Base-by-base conservation (phyloP, 1,139 yeast genomes). In the Yamadazyma dendronema region DNA sequence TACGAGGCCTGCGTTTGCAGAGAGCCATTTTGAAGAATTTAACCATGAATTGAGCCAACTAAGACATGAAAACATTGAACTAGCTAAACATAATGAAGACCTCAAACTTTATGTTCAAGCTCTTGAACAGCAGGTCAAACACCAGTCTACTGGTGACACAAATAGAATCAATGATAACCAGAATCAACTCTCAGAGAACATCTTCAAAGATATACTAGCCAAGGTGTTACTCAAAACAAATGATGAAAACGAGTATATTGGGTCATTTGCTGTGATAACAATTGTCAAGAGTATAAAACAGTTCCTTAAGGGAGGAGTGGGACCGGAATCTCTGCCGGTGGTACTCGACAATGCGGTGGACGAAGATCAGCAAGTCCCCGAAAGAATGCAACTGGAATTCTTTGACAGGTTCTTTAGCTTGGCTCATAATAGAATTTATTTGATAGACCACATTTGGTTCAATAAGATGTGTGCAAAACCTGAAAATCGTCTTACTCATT, bases 241-340 rank as follows among this genome's bases (percentile, higher is more conserved):
- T 11, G 51, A 44, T 14, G 34, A 41, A 8, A 31, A 36, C 4
- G 51, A 47, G 26, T 46, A 47, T 34, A 47, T 47, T 14, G 51
- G 51, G 1, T 36, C 44, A 6, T 41, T 47, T 41, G 51, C 51
- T 1, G 49, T 47, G 8, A 47, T 47, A 21, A 34, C 46, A 9
- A 44, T 47, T 11, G 50, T 47, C 6, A 36, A 46, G 26, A 44
- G 47, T 10, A 47, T 47, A 7, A 44, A 37, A 24, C 33, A 28
- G 26, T 38, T 40, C n/a, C 31, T 47, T 3, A 21, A 40, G 8
- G 46, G 43, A 2, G 39, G 29, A 3, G 30, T 30, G 1, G 32
- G 31, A 23, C 36, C 34, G 2, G 36, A 29, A 13, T 7, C 38
- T 1, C 36, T 30, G 17, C 40, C 43, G 2, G 31, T 44, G 1